Evolutionary conservation across 2,329 filamentous ascomycete genomes (phyloP).

Genomic region (Tolypocladium paradoxum): DNA sequence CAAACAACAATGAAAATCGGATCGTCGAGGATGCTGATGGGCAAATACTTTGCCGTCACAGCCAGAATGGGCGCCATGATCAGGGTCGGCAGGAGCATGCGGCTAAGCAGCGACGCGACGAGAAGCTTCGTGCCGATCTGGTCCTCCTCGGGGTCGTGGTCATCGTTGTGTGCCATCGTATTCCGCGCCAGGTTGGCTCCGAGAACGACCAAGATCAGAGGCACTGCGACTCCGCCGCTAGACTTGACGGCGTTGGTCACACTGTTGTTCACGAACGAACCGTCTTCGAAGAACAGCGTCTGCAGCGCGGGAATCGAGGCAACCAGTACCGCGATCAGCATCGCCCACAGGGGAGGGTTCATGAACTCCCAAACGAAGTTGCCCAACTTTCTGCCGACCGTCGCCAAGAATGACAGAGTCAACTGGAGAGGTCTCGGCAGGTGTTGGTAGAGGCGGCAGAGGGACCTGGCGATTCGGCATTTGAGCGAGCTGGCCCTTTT

Average conservation of each 20-base stretch:
- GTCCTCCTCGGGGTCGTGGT: constrained; percentile 59
- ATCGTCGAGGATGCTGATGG: constrained; percentile 89
- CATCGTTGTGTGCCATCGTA: constrained; percentile 60
- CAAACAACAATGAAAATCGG: constrained; percentile 98
- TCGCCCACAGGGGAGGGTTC: constrained; percentile 97
- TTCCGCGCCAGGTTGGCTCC: constrained; percentile 91
- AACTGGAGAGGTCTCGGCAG: constrained; percentile 32
- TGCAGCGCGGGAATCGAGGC: constrained; percentile 80
- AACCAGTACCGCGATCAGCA: constrained; percentile 83
- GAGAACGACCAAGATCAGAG: constrained; percentile 87
- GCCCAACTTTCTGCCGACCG: constrained; percentile 35
- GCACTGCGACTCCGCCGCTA: constrained; percentile 83
- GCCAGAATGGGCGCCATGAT: constrained; percentile 90
- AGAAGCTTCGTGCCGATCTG: constrained; percentile 64
- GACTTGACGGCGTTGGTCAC: constrained; percentile 80
- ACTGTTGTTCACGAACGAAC: constrained; percentile 85
- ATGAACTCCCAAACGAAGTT: constrained; percentile 82
- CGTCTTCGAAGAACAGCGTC: constrained; percentile 74
- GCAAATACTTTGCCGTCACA: constrained; percentile 77
- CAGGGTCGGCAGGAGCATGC: constrained; percentile 85
- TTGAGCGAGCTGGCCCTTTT: constrained; percentile 14
- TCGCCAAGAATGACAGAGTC: constrained; percentile 17
- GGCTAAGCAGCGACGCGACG: constrained; percentile 71
- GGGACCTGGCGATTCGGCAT: constrained; percentile 9
- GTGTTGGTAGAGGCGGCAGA: constrained; percentile 19